Base-by-base conservation (phyloP, 2,329 filamentous ascomycete species). In the Penicillium concentricum region DNA sequence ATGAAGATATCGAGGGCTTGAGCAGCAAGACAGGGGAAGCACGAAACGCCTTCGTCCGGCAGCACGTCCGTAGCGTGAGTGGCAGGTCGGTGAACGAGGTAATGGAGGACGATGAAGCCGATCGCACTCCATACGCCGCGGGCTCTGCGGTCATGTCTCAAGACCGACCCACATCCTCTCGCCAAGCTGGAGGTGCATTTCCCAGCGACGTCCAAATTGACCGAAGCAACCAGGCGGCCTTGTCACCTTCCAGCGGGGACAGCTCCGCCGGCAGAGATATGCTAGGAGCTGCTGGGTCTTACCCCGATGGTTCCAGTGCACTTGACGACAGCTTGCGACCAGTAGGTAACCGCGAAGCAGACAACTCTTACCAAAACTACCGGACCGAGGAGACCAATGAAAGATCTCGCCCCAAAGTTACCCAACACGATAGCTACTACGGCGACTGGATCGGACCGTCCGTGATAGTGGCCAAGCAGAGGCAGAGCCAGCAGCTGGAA, bases 171-270 rank as follows among this genome's bases (percentile, higher is more conserved):
- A 69, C 71, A 34, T 74, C 69, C 55, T 72, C 74, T 46, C 87
- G 92, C 75, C 86, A 90, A 83, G 87, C 91, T 87, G 93, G 92
- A 87, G 93, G 93, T 81, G 87, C 92, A 76, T 99, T 99, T 80
- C 93, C 93, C 78, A 95, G 90, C 78, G 92, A 97, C 81, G 81
- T 97, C 68, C 87, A 92, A 79, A 84, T 96, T 74, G 89, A 92
- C 75, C 87, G 90, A 80, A 87, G 89, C 82, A 87, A 91, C 86
- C 88, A 92, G 77, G 87, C 85, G 72, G 85, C 89, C 72, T 81
- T 87, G 72, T 91, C 90, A 71, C 89, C 89, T 59, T 90, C 89
- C 81, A 95, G 90, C 81, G 85, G 86, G 76, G 86, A 87, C 75
- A 91, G 87, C 74, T 92, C 90, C 66, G 86, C 83, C 62, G 86